Conservation (phyloP, 1,139 yeast genomes). For the Kodamaea fungicola region DNA sequence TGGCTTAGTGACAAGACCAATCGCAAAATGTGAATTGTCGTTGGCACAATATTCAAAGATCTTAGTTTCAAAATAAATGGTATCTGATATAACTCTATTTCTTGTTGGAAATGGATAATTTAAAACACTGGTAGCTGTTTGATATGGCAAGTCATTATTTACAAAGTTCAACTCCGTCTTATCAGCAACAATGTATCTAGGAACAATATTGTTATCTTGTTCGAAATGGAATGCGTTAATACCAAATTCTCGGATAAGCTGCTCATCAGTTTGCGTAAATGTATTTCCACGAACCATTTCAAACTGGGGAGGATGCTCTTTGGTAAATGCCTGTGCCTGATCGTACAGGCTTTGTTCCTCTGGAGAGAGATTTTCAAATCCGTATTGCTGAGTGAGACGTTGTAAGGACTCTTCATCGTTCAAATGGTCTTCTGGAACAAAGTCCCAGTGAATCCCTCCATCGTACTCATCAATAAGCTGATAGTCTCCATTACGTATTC, state of each 20-base stretch:
- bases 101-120: conserved; percentile 63
- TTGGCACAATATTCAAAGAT: conserved; percentile 44
- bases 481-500: conserved; percentile 8
- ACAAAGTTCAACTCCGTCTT: conserved; percentile 56
- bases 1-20: conserved; percentile 85
- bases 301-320: conserved; percentile 31
- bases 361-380: conserved; percentile 37
- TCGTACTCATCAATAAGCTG: conserved; percentile 7
- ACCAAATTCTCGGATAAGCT: conserved; percentile 35
- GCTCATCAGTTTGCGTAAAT: conserved; percentile 26
- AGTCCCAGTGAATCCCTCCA: conserved; percentile 9
- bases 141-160: conserved; percentile 40
- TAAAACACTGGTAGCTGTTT: conserved; percentile 47
- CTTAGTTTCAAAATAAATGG: conserved; percentile 70
- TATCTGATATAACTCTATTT: conserved; percentile 52
- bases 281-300: conserved; percentile 33
- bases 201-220: conserved; percentile 24
- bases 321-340: conserved; percentile 34
- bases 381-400: conserved; percentile 36
- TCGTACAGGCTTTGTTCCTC: conserved; percentile 41
- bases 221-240: conserved; percentile 42
- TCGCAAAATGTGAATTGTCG: conserved; percentile 52
- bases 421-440: conserved; percentile 36
- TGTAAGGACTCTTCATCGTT: conserved; percentile 41
- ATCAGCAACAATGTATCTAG: conserved; percentile 53